Base-by-base conservation (phyloP, 371 early-diverging fungal genomes). In the Mortierella sp. region DNA sequence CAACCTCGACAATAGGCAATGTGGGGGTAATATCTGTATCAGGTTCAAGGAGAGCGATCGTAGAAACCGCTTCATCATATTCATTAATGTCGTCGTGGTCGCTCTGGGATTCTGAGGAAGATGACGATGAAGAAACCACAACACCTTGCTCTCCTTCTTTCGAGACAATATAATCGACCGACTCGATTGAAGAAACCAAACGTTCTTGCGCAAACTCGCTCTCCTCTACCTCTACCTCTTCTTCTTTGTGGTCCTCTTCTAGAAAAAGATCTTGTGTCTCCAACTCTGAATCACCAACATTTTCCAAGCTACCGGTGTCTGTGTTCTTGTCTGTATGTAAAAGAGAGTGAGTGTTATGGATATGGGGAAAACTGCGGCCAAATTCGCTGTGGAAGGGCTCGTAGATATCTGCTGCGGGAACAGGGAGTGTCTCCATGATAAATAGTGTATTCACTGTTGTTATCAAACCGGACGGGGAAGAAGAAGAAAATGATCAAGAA, bases 11-110 rank as follows among this genome's bases (percentile, higher is more conserved):
- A 9, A 63, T 47, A 3, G 70, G 70, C 36, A 70, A 33, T 4
- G 64, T 38, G 3, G 64, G 70, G n/a, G 16, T 45, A 13, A 70
- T 40, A 41, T 70, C 70, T 21, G 63, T 36, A 33, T 70, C 70
- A 11, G 21, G 38, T 36, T 33, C 63, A 7, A 61, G 40, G 24
- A 61, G 60, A 24, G 28, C 21, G 13, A 28, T 24, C 10, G 55
- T 53, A 10, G 55, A 21, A 53, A 16, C 6, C 21, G 55, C 13
- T 22, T 21, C 24, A 53, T 53, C 55, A 8, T 8, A 22, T 53
- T 53, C 28, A 28, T 10, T 24, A 24, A 13, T 7, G 55, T 21
- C 8, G 28, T 53, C 10, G 55, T 24, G 55, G 8, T 53, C 10
- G 28, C 22, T 53, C 10, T 53, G 21, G 21, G 8, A 5, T 24